Evolutionary conservation across 2,329 filamentous ascomycete genomes (phyloP), one percentile per base, ranked within the genome.

Genomic region (Grosmannia huntii): DNA sequence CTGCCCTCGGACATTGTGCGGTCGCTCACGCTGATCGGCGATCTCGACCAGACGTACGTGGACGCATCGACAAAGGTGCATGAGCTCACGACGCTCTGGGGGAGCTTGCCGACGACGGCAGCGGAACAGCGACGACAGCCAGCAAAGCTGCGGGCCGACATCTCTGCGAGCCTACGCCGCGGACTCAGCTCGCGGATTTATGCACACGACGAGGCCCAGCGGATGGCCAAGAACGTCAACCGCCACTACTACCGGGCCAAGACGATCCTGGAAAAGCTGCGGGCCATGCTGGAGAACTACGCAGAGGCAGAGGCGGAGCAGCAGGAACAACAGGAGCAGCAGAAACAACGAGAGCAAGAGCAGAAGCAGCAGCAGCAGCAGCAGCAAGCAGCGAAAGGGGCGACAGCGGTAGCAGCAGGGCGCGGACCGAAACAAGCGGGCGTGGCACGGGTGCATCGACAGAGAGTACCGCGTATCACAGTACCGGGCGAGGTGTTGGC

Each of bases 401-500:
- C 76, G 77, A 58, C 72, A 73, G 49, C 78, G 77, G 68, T 76
- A 76, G 21, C 58, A 19, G 14, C 53, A 33, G 23, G 53, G 21
- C 2, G 28, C 14, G 23, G 23, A n/a, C 23, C n/a, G 16, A 28
- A 23, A 44, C 36, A 31, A 36, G 28, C n/a, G 28, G 52, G 49
- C 38, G 14, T 50, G 57, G 55, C 19, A 2, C 53, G 38, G 4
- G 49, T 61, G 36, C 74, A 72, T 36, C 72, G 74, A 21, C 76
- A 71, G 16, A 70, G 69, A 38, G 74, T 78, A 5, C 81, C 82
- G 6, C 75, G 79, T 49, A 84, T 86, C 52, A 85, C 82, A 1
- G 81, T 86, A 12, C 83, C 83, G 1, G 83, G 83, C 51, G 82
- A 86, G 66, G 83, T 86, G 10, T 72, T 85, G 53, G 82, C 83